Conservation (phyloP, 2,329 filamentous ascomycete genomes). For the Cytospora piceicola region DNA sequence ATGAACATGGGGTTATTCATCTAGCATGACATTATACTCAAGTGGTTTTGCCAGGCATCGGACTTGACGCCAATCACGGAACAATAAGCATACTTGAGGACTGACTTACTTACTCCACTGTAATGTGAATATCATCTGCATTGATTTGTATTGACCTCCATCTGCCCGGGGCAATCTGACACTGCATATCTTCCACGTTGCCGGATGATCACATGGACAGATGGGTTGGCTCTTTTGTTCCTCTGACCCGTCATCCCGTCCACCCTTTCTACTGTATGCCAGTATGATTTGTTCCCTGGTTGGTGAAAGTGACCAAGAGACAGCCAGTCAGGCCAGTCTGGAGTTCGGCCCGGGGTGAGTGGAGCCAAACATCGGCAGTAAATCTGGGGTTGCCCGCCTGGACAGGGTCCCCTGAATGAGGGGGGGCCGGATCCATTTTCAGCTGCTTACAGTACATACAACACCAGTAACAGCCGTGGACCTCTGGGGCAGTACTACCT, state of each 20-base stretch:
- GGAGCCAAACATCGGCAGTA: neutral
- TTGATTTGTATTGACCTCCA: neutral
- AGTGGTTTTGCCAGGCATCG: no score
- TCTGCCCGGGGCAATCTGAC: neutral
- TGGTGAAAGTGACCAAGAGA: neutral
- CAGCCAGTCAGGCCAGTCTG: no score
- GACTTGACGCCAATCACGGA: neutral
- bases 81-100: neutral
- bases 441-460: neutral
- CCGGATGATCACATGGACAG: neutral
- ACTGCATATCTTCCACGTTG: constrained; percentile 1
- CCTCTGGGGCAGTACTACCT: no score
- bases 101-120: neutral
- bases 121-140: neutral
- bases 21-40: no score
- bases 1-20: no score
- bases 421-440: neutral
- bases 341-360: neutral
- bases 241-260: neutral
- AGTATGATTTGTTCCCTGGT: neutral
- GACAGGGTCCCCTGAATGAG: neutral
- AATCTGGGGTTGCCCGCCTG: neutral
- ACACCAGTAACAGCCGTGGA: no score
- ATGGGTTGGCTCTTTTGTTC: neutral
- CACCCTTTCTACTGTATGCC: no score